Percentiles rank a stretch among this genome's conserved stretches.
Evolutionary conservation across 805 yeast species (phyloP).

Genomic region (Wickerhamiella domercqiae): DNA sequence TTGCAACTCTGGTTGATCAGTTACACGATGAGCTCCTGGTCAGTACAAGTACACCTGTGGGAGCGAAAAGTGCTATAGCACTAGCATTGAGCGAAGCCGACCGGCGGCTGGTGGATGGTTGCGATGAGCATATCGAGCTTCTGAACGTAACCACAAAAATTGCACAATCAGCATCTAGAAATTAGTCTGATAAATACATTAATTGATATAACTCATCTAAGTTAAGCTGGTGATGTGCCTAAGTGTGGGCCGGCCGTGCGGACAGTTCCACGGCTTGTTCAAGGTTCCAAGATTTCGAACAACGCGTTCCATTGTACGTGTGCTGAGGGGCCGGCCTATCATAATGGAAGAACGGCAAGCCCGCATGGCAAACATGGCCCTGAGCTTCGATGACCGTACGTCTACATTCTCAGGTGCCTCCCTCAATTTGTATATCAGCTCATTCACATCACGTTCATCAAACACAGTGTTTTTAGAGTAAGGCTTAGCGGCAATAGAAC

Average conservation of each 20-base stretch:
- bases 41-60: conserved; percentile 34
- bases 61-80: conserved; percentile 51
- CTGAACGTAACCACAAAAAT: conserved; percentile 46
- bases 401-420: conserved; percentile 34
- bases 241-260: conserved; percentile 97
- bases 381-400: conserved; percentile 58
- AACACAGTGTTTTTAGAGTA: conserved; percentile 55
- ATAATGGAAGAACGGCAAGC: conserved; percentile 89
- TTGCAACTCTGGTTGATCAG: conserved; percentile 53
- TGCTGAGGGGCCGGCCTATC: conserved; percentile 65
- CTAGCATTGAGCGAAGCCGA: conserved; percentile 59
- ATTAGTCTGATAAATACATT: neutral
- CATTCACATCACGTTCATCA: conserved; percentile 51
- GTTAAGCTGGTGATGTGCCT: conserved; percentile 57
- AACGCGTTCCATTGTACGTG: conserved; percentile 47
- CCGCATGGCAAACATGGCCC: conserved; percentile 81
- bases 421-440: conserved; percentile 51
- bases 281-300: conserved; percentile 53
- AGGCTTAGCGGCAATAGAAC: conserved; percentile 52
- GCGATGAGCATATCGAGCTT: conserved; percentile 76
- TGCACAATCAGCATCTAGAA: conserved; percentile 20
- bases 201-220: conserved; percentile 1
- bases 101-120: conserved; percentile 59
- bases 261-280: conserved; percentile 87
- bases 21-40: conserved; percentile 51